Evolutionary conservation across 2,329 filamentous ascomycete genomes (phyloP).

Genomic region (Calcarisporium arbuscula): DNA sequence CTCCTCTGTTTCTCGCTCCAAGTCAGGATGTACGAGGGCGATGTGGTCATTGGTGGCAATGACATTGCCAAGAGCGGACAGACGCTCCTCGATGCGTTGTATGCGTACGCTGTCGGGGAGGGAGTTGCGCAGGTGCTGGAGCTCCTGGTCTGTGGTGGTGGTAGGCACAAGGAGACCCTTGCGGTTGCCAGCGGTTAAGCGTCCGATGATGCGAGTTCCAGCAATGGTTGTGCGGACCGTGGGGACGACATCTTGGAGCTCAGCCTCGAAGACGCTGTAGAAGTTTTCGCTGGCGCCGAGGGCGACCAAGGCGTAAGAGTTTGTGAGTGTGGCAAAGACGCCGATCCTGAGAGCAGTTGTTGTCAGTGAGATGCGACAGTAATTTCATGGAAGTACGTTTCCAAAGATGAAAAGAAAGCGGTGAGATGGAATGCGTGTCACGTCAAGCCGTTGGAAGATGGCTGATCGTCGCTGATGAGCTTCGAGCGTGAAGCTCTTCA

Average conservation of each 20-base stretch:
- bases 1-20: constrained; percentile 97
- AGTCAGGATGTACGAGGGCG: constrained; percentile 88
- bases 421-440: too few species aligned
- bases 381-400: too few species aligned
- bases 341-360: constrained; percentile 61
- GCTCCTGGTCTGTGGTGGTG: constrained; percentile 93
- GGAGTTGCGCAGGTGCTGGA: constrained; percentile 93
- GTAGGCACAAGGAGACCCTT: constrained; percentile 95
- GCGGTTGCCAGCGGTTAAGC: constrained; percentile 92
- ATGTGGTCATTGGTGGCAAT: constrained; percentile 97
- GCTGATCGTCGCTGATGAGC: too few species aligned
- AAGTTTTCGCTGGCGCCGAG: constrained; percentile 97
- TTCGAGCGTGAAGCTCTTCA: too few species aligned
- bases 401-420: too few species aligned
- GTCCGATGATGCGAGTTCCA: constrained; percentile 90
- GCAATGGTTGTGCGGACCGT: constrained; percentile 96
- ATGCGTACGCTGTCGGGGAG: constrained; percentile 90
- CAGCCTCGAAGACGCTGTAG: constrained; percentile 96
- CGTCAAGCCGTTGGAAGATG: background rate
- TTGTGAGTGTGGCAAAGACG: constrained; percentile 94
- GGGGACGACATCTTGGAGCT: constrained; percentile 94
- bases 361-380: constrained; percentile 4
- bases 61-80: constrained; percentile 93
- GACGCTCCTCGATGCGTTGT: constrained; percentile 93
- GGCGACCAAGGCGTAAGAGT: constrained; percentile 91